Evolutionary conservation across 1,284 basidiomycete genomes (phyloP).

Genomic region (Ceratobasidium sp.): DNA sequence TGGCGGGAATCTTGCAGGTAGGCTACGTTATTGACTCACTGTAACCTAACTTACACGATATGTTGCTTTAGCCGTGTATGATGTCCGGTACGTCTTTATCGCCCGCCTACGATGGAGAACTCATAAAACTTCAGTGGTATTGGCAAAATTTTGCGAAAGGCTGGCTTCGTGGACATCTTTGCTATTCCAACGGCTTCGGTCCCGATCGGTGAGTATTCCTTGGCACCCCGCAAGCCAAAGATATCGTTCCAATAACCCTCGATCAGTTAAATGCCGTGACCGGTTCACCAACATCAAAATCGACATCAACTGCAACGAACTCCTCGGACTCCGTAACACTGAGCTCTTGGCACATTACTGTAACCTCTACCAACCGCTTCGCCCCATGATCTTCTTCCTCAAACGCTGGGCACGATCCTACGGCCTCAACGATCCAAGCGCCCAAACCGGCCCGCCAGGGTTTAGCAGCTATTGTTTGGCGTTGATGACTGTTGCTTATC

Average conservation of each 20-base stretch:
- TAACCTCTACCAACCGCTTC: conserved; percentile 60
- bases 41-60: conserved; percentile 15
- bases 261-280: conserved; percentile 67
- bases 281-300: conserved; percentile 61
- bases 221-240: conserved; percentile 12
- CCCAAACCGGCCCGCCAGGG: conserved; percentile 53
- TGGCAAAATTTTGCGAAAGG: conserved; percentile 53
- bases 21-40: conserved; percentile 44
- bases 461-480: conserved; percentile 73
- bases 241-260: conserved; percentile 19
- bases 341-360: conserved; percentile 65
- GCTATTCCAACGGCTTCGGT: conserved; percentile 61
- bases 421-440: conserved; percentile 64
- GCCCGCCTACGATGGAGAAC: background rate
- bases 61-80: conserved; percentile 57
- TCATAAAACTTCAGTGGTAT: conserved; percentile 37
- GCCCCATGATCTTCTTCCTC: conserved; percentile 61
- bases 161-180: conserved; percentile 59
- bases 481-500: conserved; percentile 68
- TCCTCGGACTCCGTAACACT: conserved; percentile 67
- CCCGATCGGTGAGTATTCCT: conserved; percentile 64
- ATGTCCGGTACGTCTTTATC: conserved; percentile 55
- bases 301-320: conserved; percentile 73
- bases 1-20: conserved; percentile 55
- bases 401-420: conserved; percentile 69